Percentiles rank a stretch among this genome's conserved stretches.
Conservation (phyloP, 768 basidiomycete species). For the Cystobasidium tubakii region DNA sequence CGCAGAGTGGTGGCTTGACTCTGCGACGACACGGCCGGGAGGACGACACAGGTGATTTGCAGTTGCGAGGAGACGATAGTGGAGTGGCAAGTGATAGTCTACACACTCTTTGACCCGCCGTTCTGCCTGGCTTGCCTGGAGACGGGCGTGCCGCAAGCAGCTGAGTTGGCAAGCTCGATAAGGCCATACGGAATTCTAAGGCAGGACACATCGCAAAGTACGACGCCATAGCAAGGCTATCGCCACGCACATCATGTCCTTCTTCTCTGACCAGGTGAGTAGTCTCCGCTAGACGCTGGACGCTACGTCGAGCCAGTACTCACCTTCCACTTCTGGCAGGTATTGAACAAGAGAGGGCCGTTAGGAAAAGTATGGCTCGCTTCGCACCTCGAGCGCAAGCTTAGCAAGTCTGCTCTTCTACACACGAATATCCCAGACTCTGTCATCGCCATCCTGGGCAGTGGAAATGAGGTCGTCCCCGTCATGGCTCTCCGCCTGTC, state of each 20-base stretch:
- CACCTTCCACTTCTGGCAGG: constrained; percentile 4
- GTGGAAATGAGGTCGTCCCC: constrained; percentile 64
- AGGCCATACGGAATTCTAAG: no score
- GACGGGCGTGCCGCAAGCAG: no score
- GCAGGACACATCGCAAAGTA: not conserved
- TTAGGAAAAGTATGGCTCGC: constrained; percentile 98
- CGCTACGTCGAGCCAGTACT: not conserved
- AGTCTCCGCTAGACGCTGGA: not conserved
- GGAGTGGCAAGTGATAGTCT: not conserved
- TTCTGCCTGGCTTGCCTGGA: not conserved
- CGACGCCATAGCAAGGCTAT: not conserved
- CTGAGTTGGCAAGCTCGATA: no score
- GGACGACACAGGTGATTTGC: not conserved
- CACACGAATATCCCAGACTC: constrained; percentile 93
- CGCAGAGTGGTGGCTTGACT: not conserved
- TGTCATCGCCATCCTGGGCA: constrained; percentile 88
- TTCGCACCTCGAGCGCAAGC: constrained; percentile 95
- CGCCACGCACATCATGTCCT: constrained; percentile 3
- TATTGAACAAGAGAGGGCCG: constrained; percentile 63
- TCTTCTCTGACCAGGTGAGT: constrained; percentile 28
- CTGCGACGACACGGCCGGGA: not conserved
- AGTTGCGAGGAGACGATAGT: not conserved
- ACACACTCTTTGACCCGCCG: not conserved
- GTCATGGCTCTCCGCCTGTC: constrained; percentile 88
- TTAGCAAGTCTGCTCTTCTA: constrained; percentile 88